Conservation (phyloP, 2,329 filamentous ascomycete genomes). For the Neoascochyta sp. region DNA sequence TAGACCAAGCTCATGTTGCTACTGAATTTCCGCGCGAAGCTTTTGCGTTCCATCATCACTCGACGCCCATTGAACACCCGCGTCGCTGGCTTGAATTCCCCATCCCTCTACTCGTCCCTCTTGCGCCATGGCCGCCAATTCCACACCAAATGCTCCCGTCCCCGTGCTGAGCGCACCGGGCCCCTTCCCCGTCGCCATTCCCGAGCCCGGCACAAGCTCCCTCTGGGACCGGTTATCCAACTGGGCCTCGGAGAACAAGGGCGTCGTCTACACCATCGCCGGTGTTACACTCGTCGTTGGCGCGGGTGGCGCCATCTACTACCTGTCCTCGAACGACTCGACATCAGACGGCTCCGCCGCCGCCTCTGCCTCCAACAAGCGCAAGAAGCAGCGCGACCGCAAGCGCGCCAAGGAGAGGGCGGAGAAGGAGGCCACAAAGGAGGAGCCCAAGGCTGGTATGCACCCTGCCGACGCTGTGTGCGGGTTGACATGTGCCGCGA, state of each 20-base stretch:
- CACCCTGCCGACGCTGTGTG: background rate
- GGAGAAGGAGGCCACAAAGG: conserved; percentile 46
- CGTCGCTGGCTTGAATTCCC: conserved; percentile 2
- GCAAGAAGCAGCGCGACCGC: conserved; percentile 84
- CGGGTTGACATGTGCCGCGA: too few relatives aligned
- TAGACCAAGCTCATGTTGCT: conserved; percentile 10
- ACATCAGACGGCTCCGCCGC: conserved; percentile 40
- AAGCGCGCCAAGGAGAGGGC: conserved; percentile 76
- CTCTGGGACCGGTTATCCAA: conserved; percentile 85
- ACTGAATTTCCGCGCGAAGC: conserved; percentile 7
- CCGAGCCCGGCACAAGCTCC: conserved; percentile 57
- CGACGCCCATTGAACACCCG: conserved; percentile 17
- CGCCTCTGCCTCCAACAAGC: conserved; percentile 49
- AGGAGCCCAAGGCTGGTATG: conserved; percentile 33
- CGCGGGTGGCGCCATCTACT: conserved; percentile 89
- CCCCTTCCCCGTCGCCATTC: conserved; percentile 34
- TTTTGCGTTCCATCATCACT: conserved; percentile 9
- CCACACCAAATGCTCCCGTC: conserved; percentile 21
- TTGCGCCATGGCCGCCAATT: conserved; percentile 29
- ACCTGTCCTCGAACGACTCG: conserved; percentile 58
- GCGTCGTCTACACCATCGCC: conserved; percentile 91
- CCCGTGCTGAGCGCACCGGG: conserved; percentile 31
- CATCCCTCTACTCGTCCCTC: conserved; percentile 6
- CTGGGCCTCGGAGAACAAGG: conserved; percentile 96
- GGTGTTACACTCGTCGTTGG: conserved; percentile 90